Conservation (phyloP, 2,329 filamentous ascomycete genomes). For the Paecilomyces sp. region DNA sequence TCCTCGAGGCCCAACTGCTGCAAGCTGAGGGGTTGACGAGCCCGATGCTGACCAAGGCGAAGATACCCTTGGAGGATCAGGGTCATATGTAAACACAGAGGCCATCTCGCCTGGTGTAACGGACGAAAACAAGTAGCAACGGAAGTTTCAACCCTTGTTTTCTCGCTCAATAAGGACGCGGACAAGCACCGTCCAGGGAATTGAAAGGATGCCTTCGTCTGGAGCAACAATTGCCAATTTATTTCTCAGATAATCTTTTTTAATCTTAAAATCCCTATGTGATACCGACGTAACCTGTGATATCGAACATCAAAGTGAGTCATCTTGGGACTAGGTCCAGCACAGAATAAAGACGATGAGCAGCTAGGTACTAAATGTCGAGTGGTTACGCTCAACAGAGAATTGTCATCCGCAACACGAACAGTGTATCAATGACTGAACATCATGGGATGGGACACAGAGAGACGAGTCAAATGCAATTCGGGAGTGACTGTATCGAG, state of each 20-base stretch:
- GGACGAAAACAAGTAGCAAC: background rate
- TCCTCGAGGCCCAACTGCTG: constrained; percentile 16
- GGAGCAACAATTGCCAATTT: background rate
- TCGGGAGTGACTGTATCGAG: background rate
- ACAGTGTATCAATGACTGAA: background rate
- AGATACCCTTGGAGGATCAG: constrained; percentile 76
- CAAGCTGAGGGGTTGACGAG: constrained; percentile 32
- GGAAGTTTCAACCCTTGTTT: background rate
- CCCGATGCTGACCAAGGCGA: constrained; percentile 76
- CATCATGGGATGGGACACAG: background rate
- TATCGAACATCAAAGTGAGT: background rate
- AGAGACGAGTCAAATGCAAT: background rate
- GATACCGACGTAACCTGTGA: background rate
- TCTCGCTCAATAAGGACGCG: background rate
- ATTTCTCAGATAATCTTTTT: background rate
- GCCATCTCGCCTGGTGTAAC: constrained; percentile 53
- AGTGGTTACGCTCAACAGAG: background rate
- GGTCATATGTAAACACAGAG: constrained; percentile 92
- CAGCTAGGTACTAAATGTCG: background rate
- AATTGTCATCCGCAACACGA: background rate
- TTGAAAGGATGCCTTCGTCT: background rate
- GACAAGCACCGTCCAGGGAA: background rate
- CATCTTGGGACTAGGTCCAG: background rate
- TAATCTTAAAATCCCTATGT: background rate
- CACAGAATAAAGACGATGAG: background rate